Evolutionary conservation across 371 early-diverging fungal species (phyloP).

Genomic region (Apophysomyces variabilis): DNA sequence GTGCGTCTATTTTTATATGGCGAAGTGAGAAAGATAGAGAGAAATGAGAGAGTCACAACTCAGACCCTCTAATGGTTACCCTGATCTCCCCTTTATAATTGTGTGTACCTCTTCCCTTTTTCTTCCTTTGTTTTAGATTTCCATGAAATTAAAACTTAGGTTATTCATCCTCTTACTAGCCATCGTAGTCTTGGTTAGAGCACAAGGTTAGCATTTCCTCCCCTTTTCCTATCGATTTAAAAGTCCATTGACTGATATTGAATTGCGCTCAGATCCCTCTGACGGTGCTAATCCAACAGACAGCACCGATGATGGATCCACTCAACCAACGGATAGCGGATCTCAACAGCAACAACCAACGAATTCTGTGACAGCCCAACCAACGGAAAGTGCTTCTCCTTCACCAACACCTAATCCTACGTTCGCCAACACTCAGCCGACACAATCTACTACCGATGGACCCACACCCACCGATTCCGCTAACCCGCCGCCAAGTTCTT

Average conservation of each 20-base stretch:
- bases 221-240: slow-evolving; percentile 9
- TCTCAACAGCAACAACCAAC: not conserved
- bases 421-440: not conserved
- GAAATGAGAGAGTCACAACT: not conserved
- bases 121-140: not conserved
- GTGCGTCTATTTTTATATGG: slow-evolving; percentile 1
- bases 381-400: not conserved
- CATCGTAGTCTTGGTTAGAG: not conserved
- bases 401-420: not conserved
- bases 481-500: not conserved
- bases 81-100: not conserved
- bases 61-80: slow-evolving; percentile 1
- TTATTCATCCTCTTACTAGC: slow-evolving; percentile 1
- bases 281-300: not conserved
- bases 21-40: not conserved
- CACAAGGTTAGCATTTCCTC: slow-evolving; percentile 7
- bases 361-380: not conserved
- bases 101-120: slow-evolving; percentile 2
- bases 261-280: not conserved
- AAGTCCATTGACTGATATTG: not conserved
- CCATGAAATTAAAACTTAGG: slow-evolving; percentile 2
- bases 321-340: not conserved
- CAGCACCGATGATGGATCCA: not conserved
- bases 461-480: not conserved
- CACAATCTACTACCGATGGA: slow-evolving; percentile 3